Evolutionary conservation across 192 early-diverging fungal species (phyloP).

Genomic region (Mortierella claussenii): DNA sequence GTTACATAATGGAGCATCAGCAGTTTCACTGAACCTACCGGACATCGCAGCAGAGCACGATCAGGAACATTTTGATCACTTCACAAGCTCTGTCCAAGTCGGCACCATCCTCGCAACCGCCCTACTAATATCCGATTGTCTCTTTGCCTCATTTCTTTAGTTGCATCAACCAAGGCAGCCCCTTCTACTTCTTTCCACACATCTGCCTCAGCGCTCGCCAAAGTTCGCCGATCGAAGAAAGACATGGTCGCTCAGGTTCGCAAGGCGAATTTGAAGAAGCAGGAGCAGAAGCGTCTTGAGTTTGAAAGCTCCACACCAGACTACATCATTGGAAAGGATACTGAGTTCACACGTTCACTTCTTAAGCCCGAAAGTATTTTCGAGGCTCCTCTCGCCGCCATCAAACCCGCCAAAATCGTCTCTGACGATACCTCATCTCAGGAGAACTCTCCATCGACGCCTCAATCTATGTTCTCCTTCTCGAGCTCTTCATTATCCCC

Average conservation of each 20-base stretch:
- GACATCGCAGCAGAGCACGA: too few species aligned
- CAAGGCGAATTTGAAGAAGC: constrained; percentile 49
- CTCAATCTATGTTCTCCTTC: constrained; percentile 16
- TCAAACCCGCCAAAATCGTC: constrained; percentile 22
- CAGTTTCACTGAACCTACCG: too few species aligned
- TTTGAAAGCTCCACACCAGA: constrained; percentile 42
- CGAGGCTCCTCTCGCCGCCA: constrained; percentile 37
- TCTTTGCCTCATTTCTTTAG: constrained; percentile 7
- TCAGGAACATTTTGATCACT: too few species aligned
- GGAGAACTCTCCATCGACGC: constrained; percentile 1
- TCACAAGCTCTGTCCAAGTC: too few species aligned
- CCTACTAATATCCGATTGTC: neutral
- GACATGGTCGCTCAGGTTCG: constrained; percentile 48
- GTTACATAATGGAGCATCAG: too few species aligned
- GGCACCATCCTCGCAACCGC: too few species aligned
- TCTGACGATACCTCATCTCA: neutral
- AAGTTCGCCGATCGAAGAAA: constrained; percentile 41
- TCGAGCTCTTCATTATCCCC: constrained; percentile 30
- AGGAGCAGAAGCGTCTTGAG: constrained; percentile 39
- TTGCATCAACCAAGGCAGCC: constrained; percentile 35
- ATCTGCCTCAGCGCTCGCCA: constrained; percentile 39
- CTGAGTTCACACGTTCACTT: constrained; percentile 51
- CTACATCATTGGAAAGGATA: constrained; percentile 51
- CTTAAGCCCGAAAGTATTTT: constrained; percentile 43
- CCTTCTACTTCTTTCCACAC: constrained; percentile 37